Evolutionary conservation across 805 yeast species (phyloP), one percentile per base, ranked within the genome.

Genomic region (Yamadazyma tumulicola): DNA sequence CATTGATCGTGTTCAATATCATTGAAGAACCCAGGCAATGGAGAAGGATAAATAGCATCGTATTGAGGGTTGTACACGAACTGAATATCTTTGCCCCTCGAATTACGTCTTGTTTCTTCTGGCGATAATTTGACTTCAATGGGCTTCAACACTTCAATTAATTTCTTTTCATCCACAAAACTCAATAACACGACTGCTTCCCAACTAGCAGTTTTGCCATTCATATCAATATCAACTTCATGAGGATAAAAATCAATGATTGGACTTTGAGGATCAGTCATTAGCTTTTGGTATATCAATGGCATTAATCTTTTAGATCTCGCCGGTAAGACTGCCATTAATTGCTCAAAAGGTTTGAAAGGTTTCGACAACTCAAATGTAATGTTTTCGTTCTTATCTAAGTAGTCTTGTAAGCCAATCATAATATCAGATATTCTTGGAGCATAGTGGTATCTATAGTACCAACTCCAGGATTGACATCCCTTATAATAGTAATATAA

Each of bases 271-370:
- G 78, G 79, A 39, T 89, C 95, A 10, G 81, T 78, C 96, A 93
- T 89, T 43, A 93, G 68, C 3, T 80, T 73, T 58, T 95, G 76
- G 57, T 83, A 84, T 13, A 77, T 77, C 6, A 69, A 55, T 1
- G 98, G 97, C 52, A 93, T 78, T 46, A 93, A 72, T 29, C 70
- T 67, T 35, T 75, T 77, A 4, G 97, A 88, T 67, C 97, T 79
- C 15, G 91, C 96, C 1, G 98, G 98, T 46, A 93, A 68, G 15
- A 93, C 98, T 13, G 96, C 91, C 98, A 91, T 93, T 49, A 93
- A 73, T 64, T 93, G 98, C 57, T 93, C 91, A 59, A 86, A 91
- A 8, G 98, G 98, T 41, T 68, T 76, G 66, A 93, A 87, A 0
- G 98, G 98, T 4, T 55, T 56, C 5, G 95, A 89, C 45, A 69